These are phyloP conservation scores for Eucommia ulmoides DNA, from an alignment of 257 asterid species.

Conservation along the genomic window DNA sequence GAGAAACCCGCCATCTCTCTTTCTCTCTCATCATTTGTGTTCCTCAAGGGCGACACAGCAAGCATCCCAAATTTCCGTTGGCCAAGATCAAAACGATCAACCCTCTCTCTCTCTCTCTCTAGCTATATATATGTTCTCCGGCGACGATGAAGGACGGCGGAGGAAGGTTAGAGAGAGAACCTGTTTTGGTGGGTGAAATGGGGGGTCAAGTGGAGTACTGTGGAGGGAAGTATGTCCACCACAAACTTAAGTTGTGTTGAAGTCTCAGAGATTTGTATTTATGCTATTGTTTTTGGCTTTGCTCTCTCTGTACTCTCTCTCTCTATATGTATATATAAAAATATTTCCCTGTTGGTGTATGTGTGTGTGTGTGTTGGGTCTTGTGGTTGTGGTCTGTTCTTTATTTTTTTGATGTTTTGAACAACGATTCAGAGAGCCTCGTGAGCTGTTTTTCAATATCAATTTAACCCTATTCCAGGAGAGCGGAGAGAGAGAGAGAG, in stretches of 20 bases:
- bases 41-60: too few relatives aligned
- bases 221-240: slow-evolving; percentile 24
- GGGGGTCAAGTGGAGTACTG: slow-evolving; percentile 22
- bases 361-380: too few relatives aligned
- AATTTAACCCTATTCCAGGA: not conserved
- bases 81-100: not conserved
- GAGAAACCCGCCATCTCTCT: too few relatives aligned
- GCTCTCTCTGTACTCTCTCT: slow-evolving; percentile 3
- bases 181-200: slow-evolving; percentile 5
- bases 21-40: too few relatives aligned
- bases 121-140: not conserved
- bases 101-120: slow-evolving; percentile 24
- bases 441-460: slow-evolving; percentile 60
- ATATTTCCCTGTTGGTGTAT: too few relatives aligned
- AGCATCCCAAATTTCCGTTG: too few relatives aligned
- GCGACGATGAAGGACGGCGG: not conserved
- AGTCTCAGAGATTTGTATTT: slow-evolving; percentile 37
- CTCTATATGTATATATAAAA: not conserved
- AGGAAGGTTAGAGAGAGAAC: not conserved
- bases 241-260: slow-evolving; percentile 49
- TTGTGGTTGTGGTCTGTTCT: too few relatives aligned
- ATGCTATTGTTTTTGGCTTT: slow-evolving; percentile 28
- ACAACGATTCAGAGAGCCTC: slow-evolving; percentile 33
- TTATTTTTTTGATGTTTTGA: slow-evolving; percentile 40
- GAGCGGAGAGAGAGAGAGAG: slow-evolving; percentile 8